Base-by-base conservation (phyloP, 495 filamentous ascomycete species). In the Delitschia confertaspora region DNA sequence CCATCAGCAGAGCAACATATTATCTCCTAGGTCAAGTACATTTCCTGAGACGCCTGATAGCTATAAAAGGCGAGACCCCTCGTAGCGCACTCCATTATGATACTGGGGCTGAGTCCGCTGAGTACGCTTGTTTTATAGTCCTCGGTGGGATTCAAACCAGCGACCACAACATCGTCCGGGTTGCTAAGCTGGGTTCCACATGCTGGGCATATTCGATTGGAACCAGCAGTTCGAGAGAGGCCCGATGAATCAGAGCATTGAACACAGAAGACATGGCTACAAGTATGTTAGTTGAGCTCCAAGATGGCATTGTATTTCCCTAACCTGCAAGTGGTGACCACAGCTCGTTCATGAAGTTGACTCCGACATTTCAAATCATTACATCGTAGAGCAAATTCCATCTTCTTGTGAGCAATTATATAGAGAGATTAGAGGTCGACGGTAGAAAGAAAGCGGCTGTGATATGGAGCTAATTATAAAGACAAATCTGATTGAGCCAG, bases 61-160 rank as follows among this genome's bases (percentile, higher is more conserved):
- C 79, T 77, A 83, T 86, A 98, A 57, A 95, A 95, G 11, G 72
- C 76, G 41, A 95, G 61, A 3, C 81, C 91, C 42, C 85, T 73
- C 9, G 82, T 82, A 36, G 88, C 83, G 54, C 86, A 93, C 57
- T 95, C 91, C 74, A 94, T 88, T 39, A 98, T 84, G 8, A 80
- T 74, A 27, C 73, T 81, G 2, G 91, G 91, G 41, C 75, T 83
- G 4, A 95, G 64, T 0, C 91, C 91, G 60, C 84, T 85, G 10
- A 98, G 67, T 7, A 91, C 80, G 47, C 85, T 86, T 0, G 86
- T 89, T 58, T 94, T 94, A 70, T 93, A 95, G 48, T 94, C 91
- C 59, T 95, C 89, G 0, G 82, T 79, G 0, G 88, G 89, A 43
- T 84, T 85, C 23, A 98, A 70, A 33, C 79, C 72, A 1, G 82